Percentiles rank a stretch among this genome's conserved stretches.
Evolutionary conservation across 352 stramenopile species (phyloP).

Genomic region (Thalassiosira hispida): DNA sequence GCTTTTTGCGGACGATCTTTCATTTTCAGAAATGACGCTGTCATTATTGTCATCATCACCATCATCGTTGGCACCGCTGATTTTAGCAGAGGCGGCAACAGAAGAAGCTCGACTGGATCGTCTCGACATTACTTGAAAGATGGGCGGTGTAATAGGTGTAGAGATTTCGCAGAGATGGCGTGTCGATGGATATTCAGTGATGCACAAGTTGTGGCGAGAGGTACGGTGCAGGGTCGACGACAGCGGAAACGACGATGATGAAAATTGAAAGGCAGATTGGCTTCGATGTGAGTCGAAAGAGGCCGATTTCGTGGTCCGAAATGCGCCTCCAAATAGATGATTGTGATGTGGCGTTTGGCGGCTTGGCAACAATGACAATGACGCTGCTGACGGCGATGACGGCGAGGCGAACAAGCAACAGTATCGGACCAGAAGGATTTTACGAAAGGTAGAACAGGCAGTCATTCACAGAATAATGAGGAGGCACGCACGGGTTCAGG

Average conservation of each 20-base stretch:
- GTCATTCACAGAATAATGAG: too few species aligned
- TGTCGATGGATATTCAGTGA: background rate
- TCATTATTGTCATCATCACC: constrained; percentile 1
- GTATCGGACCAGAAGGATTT: background rate
- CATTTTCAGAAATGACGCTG: background rate
- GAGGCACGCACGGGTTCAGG: too few species aligned
- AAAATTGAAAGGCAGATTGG: background rate
- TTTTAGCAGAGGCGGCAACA: constrained; percentile 4
- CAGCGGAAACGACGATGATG: background rate
- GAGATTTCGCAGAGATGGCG: background rate
- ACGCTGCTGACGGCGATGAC: background rate
- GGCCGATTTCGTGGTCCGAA: background rate
- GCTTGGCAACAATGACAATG: background rate
- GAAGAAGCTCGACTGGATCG: constrained; percentile 20
- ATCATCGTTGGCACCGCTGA: background rate
- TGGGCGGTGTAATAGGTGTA: background rate
- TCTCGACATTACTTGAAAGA: constrained; percentile 16
- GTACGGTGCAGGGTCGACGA: background rate
- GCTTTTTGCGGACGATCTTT: background rate
- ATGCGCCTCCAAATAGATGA: background rate
- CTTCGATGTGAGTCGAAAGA: background rate
- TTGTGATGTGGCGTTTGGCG: background rate
- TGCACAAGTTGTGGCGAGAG: background rate
- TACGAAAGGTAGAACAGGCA: background rate
- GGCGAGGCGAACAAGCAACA: background rate